Percentiles rank a stretch among this genome's conserved stretches.
These are phyloP conservation scores for Spathaspora sp. DNA, from an alignment of 805 yeast genomes.

Conservation along the genomic window DNA sequence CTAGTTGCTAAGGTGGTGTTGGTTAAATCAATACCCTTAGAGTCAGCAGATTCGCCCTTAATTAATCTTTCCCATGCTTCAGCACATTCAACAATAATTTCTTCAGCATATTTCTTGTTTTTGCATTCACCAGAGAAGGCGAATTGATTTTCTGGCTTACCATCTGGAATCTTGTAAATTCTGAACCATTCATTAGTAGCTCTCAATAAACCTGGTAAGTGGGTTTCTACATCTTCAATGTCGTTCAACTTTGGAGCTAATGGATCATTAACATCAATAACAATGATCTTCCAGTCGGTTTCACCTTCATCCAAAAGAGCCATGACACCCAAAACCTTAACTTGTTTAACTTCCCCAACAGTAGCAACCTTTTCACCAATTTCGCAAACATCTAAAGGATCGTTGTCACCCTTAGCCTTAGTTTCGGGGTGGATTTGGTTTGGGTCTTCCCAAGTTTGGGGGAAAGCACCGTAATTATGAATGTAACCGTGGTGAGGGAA, in stretches of 20 bases:
- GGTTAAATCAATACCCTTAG: constrained; percentile 63
- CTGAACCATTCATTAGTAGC: constrained; percentile 78
- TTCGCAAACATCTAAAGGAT: constrained; percentile 75
- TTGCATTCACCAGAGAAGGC: constrained; percentile 70
- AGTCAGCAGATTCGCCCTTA: constrained; percentile 34
- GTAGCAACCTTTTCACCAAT: constrained; percentile 45
- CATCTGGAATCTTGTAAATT: constrained; percentile 79
- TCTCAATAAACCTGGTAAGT: constrained; percentile 68
- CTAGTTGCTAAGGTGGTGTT: constrained; percentile 68
- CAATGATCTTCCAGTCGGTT: constrained; percentile 90
- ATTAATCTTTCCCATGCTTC: constrained; percentile 64
- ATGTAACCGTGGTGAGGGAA: constrained; percentile 99
- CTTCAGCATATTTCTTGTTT: constrained; percentile 55
- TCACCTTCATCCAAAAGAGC: constrained; percentile 91
- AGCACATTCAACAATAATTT: constrained; percentile 60
- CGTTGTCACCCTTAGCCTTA: constrained; percentile 79
- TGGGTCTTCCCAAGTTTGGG: constrained; percentile 85
- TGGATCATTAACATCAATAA: constrained; percentile 65
- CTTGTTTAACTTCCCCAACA: constrained; percentile 55
- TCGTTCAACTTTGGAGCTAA: constrained; percentile 56
- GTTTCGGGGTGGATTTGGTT: constrained; percentile 61
- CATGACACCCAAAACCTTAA: constrained; percentile 70
- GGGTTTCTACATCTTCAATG: constrained; percentile 62
- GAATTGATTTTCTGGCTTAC: constrained; percentile 71
- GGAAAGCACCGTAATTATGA: constrained; percentile 98